phyloP scores from a whole-genome alignment of 352 stramenopile species.

The Phytophthora colocasiae region DNA sequence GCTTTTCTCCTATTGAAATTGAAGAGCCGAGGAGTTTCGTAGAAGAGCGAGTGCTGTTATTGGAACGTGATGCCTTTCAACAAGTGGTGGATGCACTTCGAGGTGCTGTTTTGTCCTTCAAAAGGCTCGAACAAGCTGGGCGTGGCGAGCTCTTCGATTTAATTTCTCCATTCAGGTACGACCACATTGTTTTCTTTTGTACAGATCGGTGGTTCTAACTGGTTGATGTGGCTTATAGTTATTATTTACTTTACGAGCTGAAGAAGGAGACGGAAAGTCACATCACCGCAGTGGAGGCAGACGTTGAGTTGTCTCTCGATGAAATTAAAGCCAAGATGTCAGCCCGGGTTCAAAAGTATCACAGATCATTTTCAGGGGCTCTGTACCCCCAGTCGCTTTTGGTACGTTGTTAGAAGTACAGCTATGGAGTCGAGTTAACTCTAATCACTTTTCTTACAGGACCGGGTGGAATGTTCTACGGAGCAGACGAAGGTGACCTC shows the following conservation, averaged over 20 bases:
- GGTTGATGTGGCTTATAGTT: conserved; percentile 23
- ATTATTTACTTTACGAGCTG: conserved; percentile 43
- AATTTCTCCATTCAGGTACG: conserved; percentile 49
- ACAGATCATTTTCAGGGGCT: conserved; percentile 44
- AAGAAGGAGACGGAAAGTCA: conserved; percentile 57
- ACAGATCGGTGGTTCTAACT: background rate
- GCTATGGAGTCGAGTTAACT: too few species aligned
- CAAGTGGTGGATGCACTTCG: conserved; percentile 61
- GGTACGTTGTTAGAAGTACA: conserved; percentile 24
- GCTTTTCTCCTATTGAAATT: conserved; percentile 17
- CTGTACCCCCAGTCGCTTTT: conserved; percentile 51
- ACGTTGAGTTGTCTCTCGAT: conserved; percentile 32
- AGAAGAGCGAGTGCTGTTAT: conserved; percentile 32
- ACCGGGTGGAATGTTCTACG: conserved; percentile 23
- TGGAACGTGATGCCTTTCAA: conserved; percentile 67
- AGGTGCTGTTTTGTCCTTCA: conserved; percentile 29
- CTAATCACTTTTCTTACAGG: conserved; percentile 18
- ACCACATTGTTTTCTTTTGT: background rate
- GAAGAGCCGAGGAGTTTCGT: conserved; percentile 38
- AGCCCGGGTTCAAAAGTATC: conserved; percentile 44
- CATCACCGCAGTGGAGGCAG: conserved; percentile 21
- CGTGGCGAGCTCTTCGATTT: conserved; percentile 22
- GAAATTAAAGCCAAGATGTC: conserved; percentile 58
- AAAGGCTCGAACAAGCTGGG: conserved; percentile 32
- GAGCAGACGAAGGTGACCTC: conserved; percentile 20